Conservation (phyloP, 441 rosid genomes). For the Arabidopsis hybrid region DNA sequence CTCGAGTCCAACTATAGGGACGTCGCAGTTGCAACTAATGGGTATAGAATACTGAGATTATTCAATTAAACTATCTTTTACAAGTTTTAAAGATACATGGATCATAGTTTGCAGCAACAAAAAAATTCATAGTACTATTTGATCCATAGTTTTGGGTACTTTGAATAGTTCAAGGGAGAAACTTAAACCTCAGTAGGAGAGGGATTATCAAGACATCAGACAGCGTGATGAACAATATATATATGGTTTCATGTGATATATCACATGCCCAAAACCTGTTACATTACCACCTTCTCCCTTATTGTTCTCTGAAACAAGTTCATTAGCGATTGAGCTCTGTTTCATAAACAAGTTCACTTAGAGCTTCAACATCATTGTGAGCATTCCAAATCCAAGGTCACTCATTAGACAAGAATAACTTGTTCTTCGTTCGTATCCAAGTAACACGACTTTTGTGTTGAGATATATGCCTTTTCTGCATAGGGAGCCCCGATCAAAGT, state of each 20-base stretch:
- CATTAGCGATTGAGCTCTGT: not conserved
- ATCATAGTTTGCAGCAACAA: not conserved
- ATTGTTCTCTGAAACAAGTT: not conserved
- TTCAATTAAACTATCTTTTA: not conserved
- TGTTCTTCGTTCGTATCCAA: not conserved
- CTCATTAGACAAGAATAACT: not conserved
- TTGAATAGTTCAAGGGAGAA: not conserved
- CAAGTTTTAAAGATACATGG: not conserved
- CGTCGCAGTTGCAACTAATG: conserved; percentile 17
- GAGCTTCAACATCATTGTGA: not conserved
- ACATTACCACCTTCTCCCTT: not conserved
- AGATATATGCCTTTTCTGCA: not conserved
- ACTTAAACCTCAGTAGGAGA: not conserved
- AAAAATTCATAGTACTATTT: not conserved
- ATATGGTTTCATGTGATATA: too few relatives aligned
- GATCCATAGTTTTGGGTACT: not conserved
- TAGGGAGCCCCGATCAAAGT: not conserved
- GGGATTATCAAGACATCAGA: not conserved
- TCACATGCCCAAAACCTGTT: not conserved
- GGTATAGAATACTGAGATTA: too few relatives aligned
- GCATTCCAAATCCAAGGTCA: not conserved
- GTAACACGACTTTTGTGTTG: conserved; percentile 7
- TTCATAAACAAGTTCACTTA: not conserved
- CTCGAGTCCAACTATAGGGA: conserved; percentile 14
- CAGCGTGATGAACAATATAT: not conserved